These are phyloP conservation scores for Aquilaria malaccensis DNA, from an alignment of 345 rosid genomes.

Conservation along the genomic window DNA sequence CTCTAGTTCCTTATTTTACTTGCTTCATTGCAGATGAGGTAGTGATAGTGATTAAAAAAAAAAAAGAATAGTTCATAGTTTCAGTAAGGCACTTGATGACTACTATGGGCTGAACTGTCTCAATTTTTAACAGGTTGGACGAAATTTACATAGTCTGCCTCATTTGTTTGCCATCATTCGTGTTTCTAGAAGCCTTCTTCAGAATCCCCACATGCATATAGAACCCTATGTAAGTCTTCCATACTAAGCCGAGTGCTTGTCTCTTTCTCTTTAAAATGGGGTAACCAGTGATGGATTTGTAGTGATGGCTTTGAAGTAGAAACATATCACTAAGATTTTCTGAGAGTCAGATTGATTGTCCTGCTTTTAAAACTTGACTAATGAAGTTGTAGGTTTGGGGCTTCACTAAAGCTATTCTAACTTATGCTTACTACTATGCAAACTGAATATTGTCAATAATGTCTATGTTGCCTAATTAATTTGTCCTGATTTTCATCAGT, in stretches of 20 bases:
- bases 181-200: slow-evolving; percentile 60
- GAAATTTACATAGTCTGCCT: slow-evolving; percentile 47
- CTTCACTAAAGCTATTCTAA: background rate
- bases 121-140: slow-evolving; percentile 43
- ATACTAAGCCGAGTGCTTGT: background rate
- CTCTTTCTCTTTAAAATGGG: background rate
- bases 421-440: background rate
- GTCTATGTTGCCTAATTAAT: slow-evolving; percentile 5
- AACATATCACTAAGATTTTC: too few relatives aligned
- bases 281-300: background rate
- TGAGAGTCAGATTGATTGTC: too few relatives aligned
- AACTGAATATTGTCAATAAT: slow-evolving; percentile 4
- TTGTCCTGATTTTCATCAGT: slow-evolving; percentile 35
- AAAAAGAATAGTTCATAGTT: background rate
- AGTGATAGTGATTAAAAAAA: background rate
- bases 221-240: slow-evolving; percentile 78
- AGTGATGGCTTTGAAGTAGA: background rate
- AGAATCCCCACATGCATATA: slow-evolving; percentile 69
- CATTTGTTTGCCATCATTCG: slow-evolving; percentile 65
- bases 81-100: slow-evolving; percentile 4
- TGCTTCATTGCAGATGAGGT: slow-evolving; percentile 78
- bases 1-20: slow-evolving; percentile 62
- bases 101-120: slow-evolving; percentile 9
- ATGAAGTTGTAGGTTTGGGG: background rate
- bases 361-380: too few relatives aligned